Base-by-base conservation (phyloP, 2,329 filamentous ascomycete species). In the Fusarium sp. region DNA sequence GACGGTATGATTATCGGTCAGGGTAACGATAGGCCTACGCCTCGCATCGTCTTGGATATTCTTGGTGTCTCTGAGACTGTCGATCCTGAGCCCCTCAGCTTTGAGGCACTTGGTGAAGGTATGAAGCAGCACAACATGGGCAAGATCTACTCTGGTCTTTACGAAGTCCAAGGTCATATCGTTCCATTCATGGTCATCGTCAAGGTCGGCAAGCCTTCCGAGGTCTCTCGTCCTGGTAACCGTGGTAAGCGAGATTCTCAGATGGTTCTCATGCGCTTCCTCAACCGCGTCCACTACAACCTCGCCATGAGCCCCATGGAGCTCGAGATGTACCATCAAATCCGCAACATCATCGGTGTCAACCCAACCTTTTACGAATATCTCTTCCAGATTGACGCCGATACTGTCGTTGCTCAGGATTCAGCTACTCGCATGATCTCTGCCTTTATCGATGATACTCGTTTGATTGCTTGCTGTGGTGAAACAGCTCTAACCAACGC, bases 1-100 rank as follows among this genome's bases (percentile, higher is more conserved):
- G 96, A 99, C 76, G 96, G 96, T 80, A 98, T 99, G 95, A 99
- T 99, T 83, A 96, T 99, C 70, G 96, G 96, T 74, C 94, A 97
- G 81, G 96, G 96, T 75, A 99, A 99, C 80, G 96, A 99, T 78
- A 88, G 94, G 64, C 93, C 96, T 9, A 99, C 96, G 1, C 96
- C 96, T 41, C 90, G 94, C 64, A 99, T 99, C 70, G 94, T 99
- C 23, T 86, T 99, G 54, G 96, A 99, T 75, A 99, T 99, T 83
- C 85, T 99, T 8, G 96, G 96, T 67, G 96, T 99, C 29, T 91
- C 94, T 3, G 94, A 97, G 72, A 92, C 91, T 4, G 92, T 97
- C 17, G 95, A 99, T 75, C 96, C 96, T 1, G 95, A 98, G 77
- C 93, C 96, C 4, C 85, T 99, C 58, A 97, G 94, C 84, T 99